phyloP scores from a whole-genome alignment of 2,329 filamentous ascomycete genomes.

The Sarocladium kiliense region DNA sequence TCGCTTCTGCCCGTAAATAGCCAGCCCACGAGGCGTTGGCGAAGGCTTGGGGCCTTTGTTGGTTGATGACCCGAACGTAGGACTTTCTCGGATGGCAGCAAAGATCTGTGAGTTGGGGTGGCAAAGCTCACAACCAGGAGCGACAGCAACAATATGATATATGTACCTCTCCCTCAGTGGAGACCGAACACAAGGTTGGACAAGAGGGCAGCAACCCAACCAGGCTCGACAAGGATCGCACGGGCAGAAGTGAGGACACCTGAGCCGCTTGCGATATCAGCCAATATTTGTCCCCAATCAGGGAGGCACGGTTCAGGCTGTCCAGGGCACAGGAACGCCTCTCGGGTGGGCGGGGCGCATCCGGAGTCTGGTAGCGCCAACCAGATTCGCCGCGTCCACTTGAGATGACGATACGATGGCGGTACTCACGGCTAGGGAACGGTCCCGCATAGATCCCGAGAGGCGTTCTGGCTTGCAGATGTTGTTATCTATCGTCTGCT shows the following conservation, averaged over 20 bases:
- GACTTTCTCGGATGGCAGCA: not conserved
- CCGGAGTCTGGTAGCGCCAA: not conserved
- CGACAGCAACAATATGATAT: too few relatives aligned
- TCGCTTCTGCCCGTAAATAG: slow-evolving; percentile 5
- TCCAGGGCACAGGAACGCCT: slow-evolving; percentile 1
- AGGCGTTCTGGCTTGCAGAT: not conserved
- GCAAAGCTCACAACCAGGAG: too few relatives aligned
- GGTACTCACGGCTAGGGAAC: not conserved
- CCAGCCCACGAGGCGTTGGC: not conserved
- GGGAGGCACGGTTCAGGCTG: slow-evolving; percentile 4
- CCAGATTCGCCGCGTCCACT: not conserved
- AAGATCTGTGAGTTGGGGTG: not conserved
- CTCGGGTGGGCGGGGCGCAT: slow-evolving; percentile 7
- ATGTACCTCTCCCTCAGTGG: not conserved
- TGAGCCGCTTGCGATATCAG: not conserved
- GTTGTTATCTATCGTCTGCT: not conserved
- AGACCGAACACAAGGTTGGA: not conserved
- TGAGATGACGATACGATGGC: slow-evolving; percentile 6
- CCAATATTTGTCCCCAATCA: slow-evolving; percentile 3
- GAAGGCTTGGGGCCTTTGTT: not conserved
- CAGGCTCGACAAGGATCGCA: not conserved
- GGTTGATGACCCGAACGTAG: not conserved
- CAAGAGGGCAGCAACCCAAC: not conserved
- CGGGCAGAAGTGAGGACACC: not conserved
- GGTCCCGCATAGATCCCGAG: not conserved